Evolutionary conservation across 169 alveolate species (phyloP).

Genomic region (Plasmodium cynomolgi): DNA sequence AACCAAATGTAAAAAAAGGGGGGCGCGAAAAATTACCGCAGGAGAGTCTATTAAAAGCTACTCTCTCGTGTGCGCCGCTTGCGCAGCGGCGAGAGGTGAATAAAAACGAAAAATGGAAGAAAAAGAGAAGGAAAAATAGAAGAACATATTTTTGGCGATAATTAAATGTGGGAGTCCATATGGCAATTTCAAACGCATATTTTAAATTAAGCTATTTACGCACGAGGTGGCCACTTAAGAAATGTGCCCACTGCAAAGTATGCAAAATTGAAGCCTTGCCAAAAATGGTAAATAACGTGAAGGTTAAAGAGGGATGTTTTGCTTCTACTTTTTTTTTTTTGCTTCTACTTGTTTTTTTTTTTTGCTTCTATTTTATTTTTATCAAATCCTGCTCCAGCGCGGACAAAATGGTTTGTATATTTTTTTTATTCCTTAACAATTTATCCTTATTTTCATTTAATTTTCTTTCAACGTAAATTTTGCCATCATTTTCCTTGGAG

Average conservation of each 20-base stretch:
- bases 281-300: not conserved
- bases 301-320: not conserved
- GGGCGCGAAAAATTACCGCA: not conserved
- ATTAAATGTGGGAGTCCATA: not conserved
- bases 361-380: constrained; percentile 9
- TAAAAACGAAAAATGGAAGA: not conserved
- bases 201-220: not conserved
- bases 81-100: not conserved
- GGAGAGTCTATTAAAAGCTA: not conserved
- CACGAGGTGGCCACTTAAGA: not conserved
- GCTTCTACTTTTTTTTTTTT: constrained; percentile 4
- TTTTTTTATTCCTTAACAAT: constrained; percentile 40
- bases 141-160: not conserved
- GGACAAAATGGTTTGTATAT: constrained; percentile 32
- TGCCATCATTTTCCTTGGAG: constrained; percentile 62
- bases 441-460: constrained; percentile 67
- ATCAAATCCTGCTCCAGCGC: constrained; percentile 34
- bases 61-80: constrained; percentile 2
- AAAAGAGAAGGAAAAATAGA: not conserved
- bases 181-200: not conserved
- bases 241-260: not conserved
- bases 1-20: not conserved
- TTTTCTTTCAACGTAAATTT: constrained; percentile 30
- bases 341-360: constrained; percentile 1
- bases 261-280: not conserved